A percentile compares a stretch with the other conserved stretches of the same genome.
phyloP scores from a whole-genome alignment of 176 grass and related monocot genomes.

The Phoenix dactylifera region DNA sequence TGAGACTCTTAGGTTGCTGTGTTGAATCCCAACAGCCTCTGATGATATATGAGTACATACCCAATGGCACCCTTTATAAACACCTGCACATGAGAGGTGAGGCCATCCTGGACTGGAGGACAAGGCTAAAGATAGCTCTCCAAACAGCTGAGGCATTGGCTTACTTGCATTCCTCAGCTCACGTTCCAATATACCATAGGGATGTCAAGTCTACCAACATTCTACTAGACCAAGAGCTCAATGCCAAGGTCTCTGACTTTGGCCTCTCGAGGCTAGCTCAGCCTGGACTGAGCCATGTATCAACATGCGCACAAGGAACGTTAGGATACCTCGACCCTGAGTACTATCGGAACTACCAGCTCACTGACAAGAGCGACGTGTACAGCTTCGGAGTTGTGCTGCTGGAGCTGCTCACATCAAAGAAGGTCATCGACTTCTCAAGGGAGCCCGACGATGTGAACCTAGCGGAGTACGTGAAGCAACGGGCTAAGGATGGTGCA shows the following conservation, averaged over 20 bases:
- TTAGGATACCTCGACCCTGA: slow-evolving; percentile 23
- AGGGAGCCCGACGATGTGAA: slow-evolving; percentile 21
- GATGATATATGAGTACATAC: slow-evolving; percentile 26
- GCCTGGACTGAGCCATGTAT: slow-evolving; percentile 20
- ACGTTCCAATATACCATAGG: slow-evolving; percentile 25
- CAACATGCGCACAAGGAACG: slow-evolving; percentile 26
- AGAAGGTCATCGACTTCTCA: slow-evolving; percentile 29
- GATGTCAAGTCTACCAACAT: slow-evolving; percentile 28
- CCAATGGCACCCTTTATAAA: slow-evolving; percentile 20
- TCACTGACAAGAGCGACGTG: slow-evolving; percentile 28
- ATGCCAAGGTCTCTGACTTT: slow-evolving; percentile 26
- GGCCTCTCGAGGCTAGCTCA: slow-evolving; percentile 19
- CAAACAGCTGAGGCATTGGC: slow-evolving; percentile 22
- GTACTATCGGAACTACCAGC: slow-evolving; percentile 27
- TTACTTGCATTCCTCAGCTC: slow-evolving; percentile 24
- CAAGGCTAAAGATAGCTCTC: slow-evolving; percentile 21
- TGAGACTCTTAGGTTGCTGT: slow-evolving; percentile 26
- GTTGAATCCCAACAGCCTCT: slow-evolving; percentile 22
- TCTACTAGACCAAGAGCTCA: slow-evolving; percentile 22
- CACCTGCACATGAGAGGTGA: slow-evolving; percentile 13
- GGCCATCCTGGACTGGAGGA: slow-evolving; percentile 11
- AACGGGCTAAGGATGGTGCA: slow-evolving; percentile 7
- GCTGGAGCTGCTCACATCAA: slow-evolving; percentile 22
- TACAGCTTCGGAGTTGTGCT: slow-evolving; percentile 26
- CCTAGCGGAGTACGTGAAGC: slow-evolving; percentile 22